phyloP scores from a whole-genome alignment of 352 stramenopile genomes.

The Globisporangium echinulatum region DNA sequence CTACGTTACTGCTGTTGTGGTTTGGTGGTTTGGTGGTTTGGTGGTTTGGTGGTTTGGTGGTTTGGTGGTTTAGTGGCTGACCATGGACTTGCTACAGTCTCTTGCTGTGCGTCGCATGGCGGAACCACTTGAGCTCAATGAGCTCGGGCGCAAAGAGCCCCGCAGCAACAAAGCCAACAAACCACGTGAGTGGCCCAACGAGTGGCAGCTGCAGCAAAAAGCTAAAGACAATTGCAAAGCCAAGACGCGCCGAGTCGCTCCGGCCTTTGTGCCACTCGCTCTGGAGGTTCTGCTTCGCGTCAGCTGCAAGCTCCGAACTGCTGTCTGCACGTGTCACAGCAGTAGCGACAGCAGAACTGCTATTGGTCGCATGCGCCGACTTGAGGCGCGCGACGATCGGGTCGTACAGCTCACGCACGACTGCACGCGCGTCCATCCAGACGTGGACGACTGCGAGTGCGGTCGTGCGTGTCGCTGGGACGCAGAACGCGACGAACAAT shows the following conservation, averaged over 20 bases:
- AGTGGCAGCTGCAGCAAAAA: conserved; percentile 54
- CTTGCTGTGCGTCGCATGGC: conserved; percentile 17
- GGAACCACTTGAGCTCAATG: conserved; percentile 82
- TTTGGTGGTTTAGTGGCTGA: background rate
- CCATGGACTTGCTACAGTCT: background rate
- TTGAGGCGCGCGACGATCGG: conserved; percentile 64
- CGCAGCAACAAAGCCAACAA: conserved; percentile 55
- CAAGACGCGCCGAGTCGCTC: conserved; percentile 62
- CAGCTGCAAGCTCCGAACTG: conserved; percentile 24
- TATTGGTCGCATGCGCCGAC: conserved; percentile 11
- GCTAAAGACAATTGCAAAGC: conserved; percentile 58
- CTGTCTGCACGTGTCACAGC: conserved; percentile 3
- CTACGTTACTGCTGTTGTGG: background rate
- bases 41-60: background rate
- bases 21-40: background rate
- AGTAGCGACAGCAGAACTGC: too few species aligned
- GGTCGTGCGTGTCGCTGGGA: conserved; percentile 29
- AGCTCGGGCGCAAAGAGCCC: conserved; percentile 58
- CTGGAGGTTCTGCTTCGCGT: conserved; percentile 17
- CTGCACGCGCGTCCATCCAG: conserved; percentile 57
- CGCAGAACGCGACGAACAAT: conserved; percentile 47
- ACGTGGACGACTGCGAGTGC: conserved; percentile 47
- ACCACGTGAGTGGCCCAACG: conserved; percentile 64
- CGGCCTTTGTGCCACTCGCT: conserved; percentile 47
- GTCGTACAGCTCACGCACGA: conserved; percentile 66